phyloP scores from a whole-genome alignment of 495 filamentous ascomycete genomes.

The Cenococcum geophilum region DNA sequence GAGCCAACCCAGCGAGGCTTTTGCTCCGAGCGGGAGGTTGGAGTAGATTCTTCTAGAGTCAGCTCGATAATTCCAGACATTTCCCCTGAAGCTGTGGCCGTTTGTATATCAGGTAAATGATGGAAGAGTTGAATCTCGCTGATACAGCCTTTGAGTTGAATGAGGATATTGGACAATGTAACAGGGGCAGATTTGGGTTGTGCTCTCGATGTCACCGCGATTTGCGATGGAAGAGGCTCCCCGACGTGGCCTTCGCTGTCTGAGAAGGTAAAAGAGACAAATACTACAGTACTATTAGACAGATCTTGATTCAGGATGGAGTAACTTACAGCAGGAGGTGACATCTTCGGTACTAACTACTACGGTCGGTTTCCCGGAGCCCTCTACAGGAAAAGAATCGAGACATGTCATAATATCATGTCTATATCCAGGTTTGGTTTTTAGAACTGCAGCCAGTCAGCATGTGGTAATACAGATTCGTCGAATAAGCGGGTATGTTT shows the following conservation, averaged over 20 bases:
- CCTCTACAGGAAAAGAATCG: constrained; percentile 42
- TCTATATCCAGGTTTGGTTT: constrained; percentile 53
- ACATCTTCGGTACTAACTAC: constrained; percentile 61
- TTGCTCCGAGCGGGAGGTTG: constrained; percentile 9
- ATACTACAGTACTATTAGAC: constrained; percentile 43
- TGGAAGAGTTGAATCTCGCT: constrained; percentile 32
- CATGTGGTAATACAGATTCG: background rate
- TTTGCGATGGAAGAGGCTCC: constrained; percentile 65
- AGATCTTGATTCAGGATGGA: background rate
- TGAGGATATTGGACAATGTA: constrained; percentile 52
- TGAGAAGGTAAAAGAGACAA: constrained; percentile 66
- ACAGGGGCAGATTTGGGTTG: constrained; percentile 57
- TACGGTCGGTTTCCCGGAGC: constrained; percentile 56
- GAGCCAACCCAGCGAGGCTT: constrained; percentile 45
- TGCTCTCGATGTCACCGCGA: constrained; percentile 65
- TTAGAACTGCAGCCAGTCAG: constrained; percentile 42
- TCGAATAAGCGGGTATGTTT: background rate
- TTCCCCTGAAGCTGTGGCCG: constrained; percentile 2
- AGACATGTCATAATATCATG: constrained; percentile 73
- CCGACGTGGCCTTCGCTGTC: constrained; percentile 75
- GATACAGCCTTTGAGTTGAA: constrained; percentile 31
- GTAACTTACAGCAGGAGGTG: constrained; percentile 57
- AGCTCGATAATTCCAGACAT: constrained; percentile 2
- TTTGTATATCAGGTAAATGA: background rate
- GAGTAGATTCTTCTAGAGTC: constrained; percentile 20